Evolutionary conservation across 2,329 filamentous ascomycete species (phyloP), one percentile per base, ranked within the genome.

Genomic region (Pseudomassariella vexata): DNA sequence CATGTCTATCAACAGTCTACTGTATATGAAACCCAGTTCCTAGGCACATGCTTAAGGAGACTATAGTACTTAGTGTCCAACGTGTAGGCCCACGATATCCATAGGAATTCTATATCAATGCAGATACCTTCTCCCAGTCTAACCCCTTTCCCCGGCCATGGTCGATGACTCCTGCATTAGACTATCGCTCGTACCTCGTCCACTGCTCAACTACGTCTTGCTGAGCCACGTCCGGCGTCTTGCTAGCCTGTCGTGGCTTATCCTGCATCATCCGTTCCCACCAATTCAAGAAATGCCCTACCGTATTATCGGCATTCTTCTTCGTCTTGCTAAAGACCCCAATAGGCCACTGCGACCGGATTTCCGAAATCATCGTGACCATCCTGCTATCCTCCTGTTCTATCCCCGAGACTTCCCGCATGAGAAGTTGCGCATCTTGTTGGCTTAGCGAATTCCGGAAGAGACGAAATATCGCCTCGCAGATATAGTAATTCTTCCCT

Each of bases 321-420:
- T 44, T 35, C 16, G 40, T 32, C 27, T 34, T 35, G 14, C 32
- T 46, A 28, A 46, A 48, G 19, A 36, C 17, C 5, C 46, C 46
- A 24, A 49, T 34, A 3, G 48, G 48, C 48, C 46, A 49, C n/a
- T 19, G 24, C 10, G 46, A 49, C 10, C 45, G 40, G 14, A 48
- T 35, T 19, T 48, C 46, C 14, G 26, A 33, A 8, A 26, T 17
- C 40, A 49, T 44, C 5, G 32, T 36, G 19, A 26, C 36, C 15
- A 44, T 28, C 4, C 20, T 30, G 8, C 25, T 38, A 21, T 42
- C 31, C 9, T 34, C 29, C 7, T 42, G 36, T 12, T 44, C 42
- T 11, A 36, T 17, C 11, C 42, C 39, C 9, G 28, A 32, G 10
- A 41, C 30, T 8, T 46, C 40, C 5, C 22, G 28, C 21, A 36